Evolutionary conservation across 176 grass and related monocot species (phyloP), one percentile per base, ranked within the genome.

Genomic region (Oryza longistaminata): DNA sequence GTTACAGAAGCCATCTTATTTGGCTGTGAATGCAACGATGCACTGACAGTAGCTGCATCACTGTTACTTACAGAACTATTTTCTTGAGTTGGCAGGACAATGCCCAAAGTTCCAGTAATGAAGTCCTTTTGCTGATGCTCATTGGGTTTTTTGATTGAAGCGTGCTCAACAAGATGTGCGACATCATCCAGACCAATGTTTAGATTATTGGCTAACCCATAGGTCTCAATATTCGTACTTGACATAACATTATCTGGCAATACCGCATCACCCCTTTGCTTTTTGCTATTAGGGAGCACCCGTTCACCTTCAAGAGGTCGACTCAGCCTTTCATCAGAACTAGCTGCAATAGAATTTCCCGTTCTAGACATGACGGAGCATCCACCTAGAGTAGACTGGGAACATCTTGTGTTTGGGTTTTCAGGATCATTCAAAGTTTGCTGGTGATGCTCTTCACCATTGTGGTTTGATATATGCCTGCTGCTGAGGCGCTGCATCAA

Each of bases 271-370:
- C 68, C 67, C 68, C 73, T 88, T 2, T 43, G 58, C 48, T 58
- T 83, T 84, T 88, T 88, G 9, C 68, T 34, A 73, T 16, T 34
- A 58, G 17, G 55, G 1, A 67, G 33, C 58, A 84, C 45, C 19
- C 7, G 2, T 12, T 84, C 81, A 84, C 49, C 35, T 25, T 39
- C 43, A 8, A 49, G 27, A 19, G 62, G 44, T 9, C 2, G 74
- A 33, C 44, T 73, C 34, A 45, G 3, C 10, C 73, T 83, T 73
- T 64, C 43, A 33, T 11, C 55, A 46, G 19, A n/a, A 33, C 15
- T 58, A 58, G 58, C 44, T 55, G 73, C 43, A 8, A 6, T 67
- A 58, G 3, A 78, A 58, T 72, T 3, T 72, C 44, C 64, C 13
- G 27, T 40, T 58, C 7, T 24, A 79, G 35, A 29, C 68, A 78